Percentiles rank a stretch among this genome's conserved stretches.
phyloP scores from a whole-genome alignment of 768 basidiomycete species.

The Lactarius akahatsu region DNA sequence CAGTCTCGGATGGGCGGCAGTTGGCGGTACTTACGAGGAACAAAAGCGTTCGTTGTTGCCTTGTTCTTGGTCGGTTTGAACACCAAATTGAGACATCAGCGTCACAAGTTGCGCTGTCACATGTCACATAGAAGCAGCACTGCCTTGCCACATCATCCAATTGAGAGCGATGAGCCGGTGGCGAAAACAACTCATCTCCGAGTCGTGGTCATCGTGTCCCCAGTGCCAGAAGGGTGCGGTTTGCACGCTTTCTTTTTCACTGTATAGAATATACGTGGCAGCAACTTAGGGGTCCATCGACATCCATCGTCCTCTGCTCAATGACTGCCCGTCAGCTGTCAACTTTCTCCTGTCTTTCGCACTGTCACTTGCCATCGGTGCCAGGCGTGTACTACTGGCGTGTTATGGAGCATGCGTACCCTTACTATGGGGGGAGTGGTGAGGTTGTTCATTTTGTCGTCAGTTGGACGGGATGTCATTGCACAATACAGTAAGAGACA shows the following conservation, averaged over 20 bases:
- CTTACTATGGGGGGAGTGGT: too few relatives aligned
- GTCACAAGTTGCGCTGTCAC: neutral
- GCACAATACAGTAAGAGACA: too few relatives aligned
- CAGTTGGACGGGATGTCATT: too few relatives aligned
- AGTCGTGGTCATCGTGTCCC: neutral
- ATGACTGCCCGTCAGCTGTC: too few relatives aligned
- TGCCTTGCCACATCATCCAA: neutral
- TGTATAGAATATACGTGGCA: too few relatives aligned
- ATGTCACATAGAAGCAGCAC: neutral
- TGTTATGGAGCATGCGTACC: neutral
- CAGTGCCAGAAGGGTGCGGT: neutral
- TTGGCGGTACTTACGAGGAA: neutral
- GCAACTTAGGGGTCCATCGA: too few relatives aligned
- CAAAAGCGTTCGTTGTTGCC: constrained; percentile 5
- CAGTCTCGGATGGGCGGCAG: neutral
- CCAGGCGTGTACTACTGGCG: too few relatives aligned
- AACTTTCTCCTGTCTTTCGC: too few relatives aligned
- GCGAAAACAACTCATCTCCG: neutral
- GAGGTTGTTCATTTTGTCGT: too few relatives aligned
- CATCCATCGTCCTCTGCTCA: too few relatives aligned
- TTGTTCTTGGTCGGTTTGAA: neutral
- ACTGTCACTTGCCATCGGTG: too few relatives aligned
- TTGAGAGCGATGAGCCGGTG: neutral
- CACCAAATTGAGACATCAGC: neutral
- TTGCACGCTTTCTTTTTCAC: too few relatives aligned